Evolutionary conservation across 202 grass and related monocot genomes (phyloP).

Genomic region (Elaeis oleifera): DNA sequence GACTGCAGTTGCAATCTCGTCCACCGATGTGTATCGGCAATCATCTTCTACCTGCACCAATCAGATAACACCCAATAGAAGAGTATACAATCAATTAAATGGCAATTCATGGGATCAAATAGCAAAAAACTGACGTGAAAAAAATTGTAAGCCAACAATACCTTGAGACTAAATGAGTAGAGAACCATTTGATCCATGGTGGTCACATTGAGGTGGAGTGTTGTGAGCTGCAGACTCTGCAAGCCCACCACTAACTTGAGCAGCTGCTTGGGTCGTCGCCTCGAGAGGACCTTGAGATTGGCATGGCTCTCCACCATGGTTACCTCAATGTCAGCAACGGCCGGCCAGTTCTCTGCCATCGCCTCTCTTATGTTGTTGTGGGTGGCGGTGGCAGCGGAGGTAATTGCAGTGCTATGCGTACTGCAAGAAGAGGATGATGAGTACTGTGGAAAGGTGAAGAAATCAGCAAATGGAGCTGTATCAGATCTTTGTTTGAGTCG

Average conservation of each 20-base stretch:
- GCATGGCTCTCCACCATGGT: conserved; percentile 15
- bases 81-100: too few species aligned
- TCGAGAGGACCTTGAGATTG: conserved; percentile 11
- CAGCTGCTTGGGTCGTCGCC: conserved; percentile 1
- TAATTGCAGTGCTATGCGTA: neutral
- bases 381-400: neutral
- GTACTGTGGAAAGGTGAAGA: conserved; percentile 13
- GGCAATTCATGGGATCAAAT: too few species aligned
- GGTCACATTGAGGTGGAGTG: conserved; percentile 11
- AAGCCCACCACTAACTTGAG: conserved; percentile 5
- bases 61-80: neutral
- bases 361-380: too few species aligned
- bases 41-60: neutral
- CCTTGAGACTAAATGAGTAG: conserved; percentile 13
- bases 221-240: conserved; percentile 1
- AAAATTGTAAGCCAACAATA: neutral
- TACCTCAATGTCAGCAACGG: conserved; percentile 3
- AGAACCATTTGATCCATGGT: conserved; percentile 4
- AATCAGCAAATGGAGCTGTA: conserved; percentile 2
- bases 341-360: neutral
- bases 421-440: conserved; percentile 5
- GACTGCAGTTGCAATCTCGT: neutral
- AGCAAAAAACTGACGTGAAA: too few species aligned
- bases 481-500: neutral
- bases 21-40: neutral